These are phyloP conservation scores for Rhodotorula toruloides DNA, from an alignment of 768 basidiomycete species.

Conservation along the genomic window DNA sequence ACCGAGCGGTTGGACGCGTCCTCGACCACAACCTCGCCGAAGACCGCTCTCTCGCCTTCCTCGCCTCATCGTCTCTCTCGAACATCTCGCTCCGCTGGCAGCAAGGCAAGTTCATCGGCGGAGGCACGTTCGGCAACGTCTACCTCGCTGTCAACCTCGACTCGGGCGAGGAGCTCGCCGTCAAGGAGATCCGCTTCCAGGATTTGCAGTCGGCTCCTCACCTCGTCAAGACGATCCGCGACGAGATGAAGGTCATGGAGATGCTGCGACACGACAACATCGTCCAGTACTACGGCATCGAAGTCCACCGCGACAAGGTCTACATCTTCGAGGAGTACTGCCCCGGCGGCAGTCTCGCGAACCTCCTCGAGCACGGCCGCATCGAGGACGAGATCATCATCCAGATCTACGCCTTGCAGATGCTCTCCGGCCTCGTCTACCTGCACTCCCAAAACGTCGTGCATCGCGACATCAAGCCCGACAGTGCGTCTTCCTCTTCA, in stretches of 20 bases:
- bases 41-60: slow-evolving; percentile 85
- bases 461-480: slow-evolving; percentile 96
- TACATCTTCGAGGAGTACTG: slow-evolving; percentile 99
- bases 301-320: slow-evolving; percentile 96
- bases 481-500: slow-evolving; percentile 61
- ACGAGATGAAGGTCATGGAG: slow-evolving; percentile 96
- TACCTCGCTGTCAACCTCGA: slow-evolving; percentile 96
- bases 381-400: slow-evolving; percentile 96
- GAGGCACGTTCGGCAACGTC: slow-evolving; percentile 99
- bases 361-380: slow-evolving; percentile 81
- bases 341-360: slow-evolving; percentile 85
- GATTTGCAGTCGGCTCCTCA: slow-evolving; percentile 82
- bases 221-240: slow-evolving; percentile 84
- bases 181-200: slow-evolving; percentile 97
- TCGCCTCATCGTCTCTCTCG: slow-evolving; percentile 81
- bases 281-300: slow-evolving; percentile 97
- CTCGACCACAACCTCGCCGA: slow-evolving; percentile 89
- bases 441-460: slow-evolving; percentile 87
- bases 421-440: slow-evolving; percentile 89
- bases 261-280: slow-evolving; percentile 96
- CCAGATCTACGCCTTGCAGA: slow-evolving; percentile 92
- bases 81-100: slow-evolving; percentile 97
- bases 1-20: slow-evolving; percentile 79
- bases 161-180: slow-evolving; percentile 92
- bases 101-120: slow-evolving; percentile 94